A percentile compares a stretch with the other conserved stretches of the same genome.
These are phyloP conservation scores for Earliella scabrosa DNA, from an alignment of 1,284 basidiomycete genomes.

Conservation along the genomic window DNA sequence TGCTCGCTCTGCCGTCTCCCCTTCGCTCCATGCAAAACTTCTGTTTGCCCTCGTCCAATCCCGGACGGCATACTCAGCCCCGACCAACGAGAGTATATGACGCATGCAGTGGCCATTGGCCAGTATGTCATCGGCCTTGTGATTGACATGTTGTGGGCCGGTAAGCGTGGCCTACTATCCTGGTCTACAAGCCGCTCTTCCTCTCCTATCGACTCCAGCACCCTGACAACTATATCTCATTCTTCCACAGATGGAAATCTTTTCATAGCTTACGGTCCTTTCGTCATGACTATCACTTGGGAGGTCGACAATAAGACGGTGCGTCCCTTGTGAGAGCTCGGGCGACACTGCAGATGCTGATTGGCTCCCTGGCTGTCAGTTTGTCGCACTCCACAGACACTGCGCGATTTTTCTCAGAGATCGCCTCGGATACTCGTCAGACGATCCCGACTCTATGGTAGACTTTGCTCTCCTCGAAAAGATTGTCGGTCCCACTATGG, in stretches of 20 bases:
- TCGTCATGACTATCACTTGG: slow-evolving; percentile 15
- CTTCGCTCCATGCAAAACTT: slow-evolving; percentile 24
- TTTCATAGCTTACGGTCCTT: background rate
- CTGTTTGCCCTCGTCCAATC: slow-evolving; percentile 20
- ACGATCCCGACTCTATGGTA: slow-evolving; percentile 9
- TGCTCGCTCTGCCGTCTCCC: slow-evolving; percentile 33
- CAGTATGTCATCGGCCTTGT: slow-evolving; percentile 12
- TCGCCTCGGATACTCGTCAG: slow-evolving; percentile 7
- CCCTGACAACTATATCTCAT: no score
- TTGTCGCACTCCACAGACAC: slow-evolving; percentile 21
- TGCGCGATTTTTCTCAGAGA: slow-evolving; percentile 26
- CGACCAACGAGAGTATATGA: slow-evolving; percentile 25
- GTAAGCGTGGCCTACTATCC: background rate
- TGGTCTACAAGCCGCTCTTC: no score
- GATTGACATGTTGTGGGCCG: slow-evolving; percentile 6
- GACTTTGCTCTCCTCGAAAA: slow-evolving; percentile 23
- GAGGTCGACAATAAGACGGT: slow-evolving; percentile 17
- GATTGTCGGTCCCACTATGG: slow-evolving; percentile 24
- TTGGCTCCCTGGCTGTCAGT: slow-evolving; percentile 5
- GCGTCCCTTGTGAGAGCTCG: no score
- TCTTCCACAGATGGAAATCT: slow-evolving; percentile 16
- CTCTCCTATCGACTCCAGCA: no score
- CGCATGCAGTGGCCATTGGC: slow-evolving; percentile 21
- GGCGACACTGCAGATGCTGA: no score
- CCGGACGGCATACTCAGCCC: slow-evolving; percentile 24